Evolutionary conservation across 352 stramenopile species (phyloP).

Genomic region (Thraustochytrium striatum): DNA sequence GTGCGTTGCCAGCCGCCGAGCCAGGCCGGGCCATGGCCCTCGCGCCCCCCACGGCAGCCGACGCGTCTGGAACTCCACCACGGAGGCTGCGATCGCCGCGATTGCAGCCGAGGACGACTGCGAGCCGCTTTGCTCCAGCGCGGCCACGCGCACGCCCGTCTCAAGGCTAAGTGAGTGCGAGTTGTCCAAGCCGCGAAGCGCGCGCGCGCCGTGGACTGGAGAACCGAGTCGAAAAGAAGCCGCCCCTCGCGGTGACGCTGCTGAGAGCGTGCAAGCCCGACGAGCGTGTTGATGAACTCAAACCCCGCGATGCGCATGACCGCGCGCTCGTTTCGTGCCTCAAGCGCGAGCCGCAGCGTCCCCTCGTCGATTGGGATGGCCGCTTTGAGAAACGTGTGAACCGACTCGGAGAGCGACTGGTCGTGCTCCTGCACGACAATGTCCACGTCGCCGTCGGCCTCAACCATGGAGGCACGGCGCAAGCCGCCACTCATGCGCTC

Average conservation of each 20-base stretch:
- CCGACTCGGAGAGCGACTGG: constrained; percentile 40
- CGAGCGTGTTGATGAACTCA: constrained; percentile 39
- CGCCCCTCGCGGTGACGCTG: background rate
- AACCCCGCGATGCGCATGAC: constrained; percentile 36
- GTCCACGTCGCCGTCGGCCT: constrained; percentile 38
- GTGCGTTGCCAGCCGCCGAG: background rate
- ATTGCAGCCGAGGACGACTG: background rate
- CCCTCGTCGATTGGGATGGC: constrained; percentile 16
- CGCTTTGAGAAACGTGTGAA: constrained; percentile 21
- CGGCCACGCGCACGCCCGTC: background rate
- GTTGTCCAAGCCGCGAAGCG: constrained; percentile 3
- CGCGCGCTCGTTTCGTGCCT: constrained; percentile 23
- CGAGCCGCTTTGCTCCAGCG: background rate
- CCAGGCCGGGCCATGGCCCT: background rate
- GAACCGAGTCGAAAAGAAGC: constrained; percentile 21
- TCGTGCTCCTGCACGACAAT: constrained; percentile 43
- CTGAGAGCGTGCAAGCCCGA: background rate
- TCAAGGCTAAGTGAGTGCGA: background rate
- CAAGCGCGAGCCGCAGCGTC: background rate
- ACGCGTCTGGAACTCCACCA: background rate
- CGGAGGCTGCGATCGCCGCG: background rate
- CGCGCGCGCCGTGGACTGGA: constrained; percentile 16
- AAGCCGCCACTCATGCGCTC: constrained; percentile 32
- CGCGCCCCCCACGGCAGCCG: background rate
- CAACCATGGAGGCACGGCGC: constrained; percentile 13